Evolutionary conservation across 805 yeast species (phyloP), one percentile per base, ranked within the genome.

Genomic region (Lachancea lanzarotensis): DNA sequence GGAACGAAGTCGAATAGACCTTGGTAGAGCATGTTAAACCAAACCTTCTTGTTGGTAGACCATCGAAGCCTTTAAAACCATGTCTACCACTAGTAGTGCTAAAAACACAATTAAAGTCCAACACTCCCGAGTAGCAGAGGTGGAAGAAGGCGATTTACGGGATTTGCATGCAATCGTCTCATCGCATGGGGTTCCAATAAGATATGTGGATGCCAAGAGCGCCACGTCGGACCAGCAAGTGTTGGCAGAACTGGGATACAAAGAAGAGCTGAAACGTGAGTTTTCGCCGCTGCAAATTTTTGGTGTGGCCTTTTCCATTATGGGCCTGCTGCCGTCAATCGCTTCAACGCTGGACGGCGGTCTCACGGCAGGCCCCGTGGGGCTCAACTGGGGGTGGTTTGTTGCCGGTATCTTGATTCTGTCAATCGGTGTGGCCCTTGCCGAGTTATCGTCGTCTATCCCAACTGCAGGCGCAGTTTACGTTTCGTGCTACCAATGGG

Each of bases 381-480:
- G 58, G 10, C 68, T 80, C 44, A 71, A 80, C 5, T 82, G 88
- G 88, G 82, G 84, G 25, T 82, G 88, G 88, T 62, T 78, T 30
- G 53, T 77, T 10, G 72, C 83, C 29, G 74, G 81, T 11, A 49
- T 70, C 7, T 74, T 79, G 53, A 75, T 81, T 41, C 55, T 80
- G 44, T 56, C 68, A 3, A 71, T 78, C 12, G 86, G 84, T 15
- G 49, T 72, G 18, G 70, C 81, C 5, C 72, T 82, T 76, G 68
- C 82, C 13, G 82, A 79, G 52, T 60, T 81, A 40, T 82, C 82
- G 2, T 73, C 80, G 17, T 72, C 85, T 2, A 71, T 78, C 51
- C 88, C 89, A 18, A 82, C 87, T 2, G 73, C 82, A 10, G 87
- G 88, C 36, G 88, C 88, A 13, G 67, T 82, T 12, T 82, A 79